Evolutionary conservation across 1,284 basidiomycete species (phyloP), one percentile per base, ranked within the genome.

Genomic region (Puccinia horiana): DNA sequence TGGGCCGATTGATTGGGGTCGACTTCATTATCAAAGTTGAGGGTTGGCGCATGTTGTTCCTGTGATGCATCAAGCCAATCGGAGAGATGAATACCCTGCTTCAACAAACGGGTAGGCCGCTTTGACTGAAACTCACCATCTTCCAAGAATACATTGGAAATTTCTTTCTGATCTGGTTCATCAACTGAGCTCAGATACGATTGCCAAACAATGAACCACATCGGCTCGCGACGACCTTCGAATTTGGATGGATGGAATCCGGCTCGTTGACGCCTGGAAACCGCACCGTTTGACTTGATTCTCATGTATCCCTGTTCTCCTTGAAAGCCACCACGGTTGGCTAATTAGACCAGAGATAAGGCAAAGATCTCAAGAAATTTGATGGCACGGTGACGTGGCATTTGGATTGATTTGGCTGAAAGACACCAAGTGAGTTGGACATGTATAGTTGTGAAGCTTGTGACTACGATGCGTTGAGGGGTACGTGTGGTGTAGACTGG

Each of bases 281-380:
- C 72, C 85, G 84, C 83, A 85, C 88, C 82, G 85, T 88, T 83
- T 86, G 89, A 85, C 88, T 89, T 82, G 86, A 88, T 83, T 87
- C 87, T 82, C 88, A 99, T 88, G 86, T 92, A 94, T 0, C 97
- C 96, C 12, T 94, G 96, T 88, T 99, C 99, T 84, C 93, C 89
- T 84, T 90, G 89, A 83, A 88, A 88, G 2, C 96, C 95, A 9
- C 94, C 94, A 6, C 92, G 91, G 54, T 91, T 92, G 0, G 95
- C 94, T 9, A 96, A n/a, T n/a, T n/a, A 90, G 8, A 91, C 88
- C 78, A 98, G 91, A 1, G 93, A 96, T 40, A 99, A 88, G 0
- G 95, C 92, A 70, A 94, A 96, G 70, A 99, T 90, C 87, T 99
- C 97, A 80, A 99, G 91, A 88, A 99, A 99, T n/a, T 92, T 92